Base-by-base conservation (phyloP, 495 filamentous ascomycete species). In the Podospora pseudocomata region DNA sequence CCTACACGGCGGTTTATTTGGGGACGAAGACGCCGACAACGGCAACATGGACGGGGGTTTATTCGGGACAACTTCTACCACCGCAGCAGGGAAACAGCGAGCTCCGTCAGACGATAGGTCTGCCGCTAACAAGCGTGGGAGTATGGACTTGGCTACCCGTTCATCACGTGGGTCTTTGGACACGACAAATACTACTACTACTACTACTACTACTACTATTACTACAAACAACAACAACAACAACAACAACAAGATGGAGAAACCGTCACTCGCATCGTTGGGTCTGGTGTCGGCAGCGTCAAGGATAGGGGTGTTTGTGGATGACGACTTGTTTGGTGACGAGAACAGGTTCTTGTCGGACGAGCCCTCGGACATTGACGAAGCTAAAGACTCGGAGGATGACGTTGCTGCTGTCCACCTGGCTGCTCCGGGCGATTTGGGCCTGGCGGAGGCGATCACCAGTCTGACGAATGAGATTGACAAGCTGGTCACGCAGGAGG, bases 381-480 rank as follows among this genome's bases (percentile, higher is more conserved):
- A 83, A 39, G 84, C 86, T 16, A 87, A 85, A 16, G 77, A 82
- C 18, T 85, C 85, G 26, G 84, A 85, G 23, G 84, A 91, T 26
- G 80, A 85, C 6, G 89, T 91, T 34, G 93, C 97, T 67, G 92
- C 92, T 67, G 90, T 99, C 27, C 93, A 97, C 69, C 91, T 97
- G 82, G 96, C 96, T 54, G 93, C 93, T 2, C 96, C 96, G 5
- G 96, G 96, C 3, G 96, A 99, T 76, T 86, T 99, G 11, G 96
- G 95, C 6, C 78, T 99, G 57, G 91, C 92, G 0, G 96, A 99
- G 75, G 95, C 96, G 5, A 96, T 98, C 68, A 88, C 92, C 62
- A 87, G 85, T 0, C 83, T 99, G 26, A 91, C 90, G 2, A 86
- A 87, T 56, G 93, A 98, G 71, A 97, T 99, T 68, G 93, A 97